Percentiles rank a stretch among this genome's conserved stretches.
These are phyloP conservation scores for Raphanus hybrid DNA, from an alignment of 441 rosid genomes.

Conservation along the genomic window DNA sequence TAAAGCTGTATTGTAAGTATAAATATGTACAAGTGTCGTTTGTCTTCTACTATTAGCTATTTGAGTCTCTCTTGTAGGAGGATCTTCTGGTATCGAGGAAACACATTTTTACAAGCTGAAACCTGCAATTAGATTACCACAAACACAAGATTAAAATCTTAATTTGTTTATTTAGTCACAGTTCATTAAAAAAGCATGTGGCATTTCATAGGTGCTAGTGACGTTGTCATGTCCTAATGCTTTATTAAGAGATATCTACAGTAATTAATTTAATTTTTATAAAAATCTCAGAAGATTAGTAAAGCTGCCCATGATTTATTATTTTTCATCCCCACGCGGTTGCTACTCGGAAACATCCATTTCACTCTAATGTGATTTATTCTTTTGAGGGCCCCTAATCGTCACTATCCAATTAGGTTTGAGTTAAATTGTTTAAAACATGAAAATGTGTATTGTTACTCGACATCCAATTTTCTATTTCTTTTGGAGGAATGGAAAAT, in stretches of 20 bases:
- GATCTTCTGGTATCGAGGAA: conserved; percentile 73
- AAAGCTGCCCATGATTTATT: conserved; percentile 13
- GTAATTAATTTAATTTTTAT: neutral
- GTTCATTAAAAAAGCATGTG: conserved; percentile 10
- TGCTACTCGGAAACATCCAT: conserved; percentile 42
- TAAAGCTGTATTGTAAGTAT: conserved; percentile 20
- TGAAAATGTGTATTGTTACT: neutral
- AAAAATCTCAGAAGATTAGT: conserved; percentile 7
- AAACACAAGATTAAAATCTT: conserved; percentile 2
- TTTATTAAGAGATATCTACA: conserved; percentile 7
- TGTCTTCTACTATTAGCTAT: conserved; percentile 35
- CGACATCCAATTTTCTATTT: neutral
- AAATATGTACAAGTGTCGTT: conserved; percentile 35
- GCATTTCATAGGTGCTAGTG: conserved; percentile 28
- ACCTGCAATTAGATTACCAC: conserved; percentile 45
- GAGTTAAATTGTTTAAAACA: conserved; percentile 21
- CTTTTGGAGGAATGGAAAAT: conserved; percentile 18
- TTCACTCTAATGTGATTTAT: neutral
- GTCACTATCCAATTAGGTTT: conserved; percentile 37
- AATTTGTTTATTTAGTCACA: neutral
- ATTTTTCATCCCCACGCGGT: conserved; percentile 40
- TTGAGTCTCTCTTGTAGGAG: conserved; percentile 62
- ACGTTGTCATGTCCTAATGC: conserved; percentile 29
- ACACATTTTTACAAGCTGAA: conserved; percentile 79
- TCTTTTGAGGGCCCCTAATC: conserved; percentile 3